A percentile compares a stretch with the other conserved stretches of the same genome.
These are phyloP conservation scores for Gryganskiella cystojenkinii DNA, from an alignment of 192 early-diverging fungal genomes.

Conservation along the genomic window DNA sequence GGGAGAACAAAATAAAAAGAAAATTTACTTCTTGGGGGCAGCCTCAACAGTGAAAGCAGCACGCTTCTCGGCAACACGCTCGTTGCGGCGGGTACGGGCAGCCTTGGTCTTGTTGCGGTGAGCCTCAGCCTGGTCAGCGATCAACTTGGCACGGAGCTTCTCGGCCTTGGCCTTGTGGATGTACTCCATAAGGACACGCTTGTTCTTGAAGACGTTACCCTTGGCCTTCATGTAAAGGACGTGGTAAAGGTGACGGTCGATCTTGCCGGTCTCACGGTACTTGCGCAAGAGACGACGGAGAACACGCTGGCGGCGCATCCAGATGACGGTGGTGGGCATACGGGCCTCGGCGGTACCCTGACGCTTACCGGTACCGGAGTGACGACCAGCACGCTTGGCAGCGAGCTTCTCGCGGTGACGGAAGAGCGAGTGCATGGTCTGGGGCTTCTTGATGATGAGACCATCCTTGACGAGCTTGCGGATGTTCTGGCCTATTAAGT, in stretches of 20 bases:
- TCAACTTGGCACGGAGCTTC: slow-evolving; percentile 88
- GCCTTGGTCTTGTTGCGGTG: slow-evolving; percentile 95
- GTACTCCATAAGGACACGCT: slow-evolving; percentile 98
- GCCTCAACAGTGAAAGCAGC: slow-evolving; percentile 69
- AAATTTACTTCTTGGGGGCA: slow-evolving; percentile 47
- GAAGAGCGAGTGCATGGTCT: slow-evolving; percentile 89
- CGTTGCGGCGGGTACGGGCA: slow-evolving; percentile 89
- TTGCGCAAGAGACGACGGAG: slow-evolving; percentile 93
- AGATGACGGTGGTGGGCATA: slow-evolving; percentile 94
- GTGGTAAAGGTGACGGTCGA: slow-evolving; percentile 98
- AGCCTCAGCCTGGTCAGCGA: slow-evolving; percentile 96
- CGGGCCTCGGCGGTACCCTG: slow-evolving; percentile 97
- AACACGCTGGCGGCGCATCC: slow-evolving; percentile 98
- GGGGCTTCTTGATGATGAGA: slow-evolving; percentile 95
- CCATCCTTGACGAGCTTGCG: slow-evolving; percentile 98
- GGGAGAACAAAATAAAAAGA: slow-evolving; percentile 8
- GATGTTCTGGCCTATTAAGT: slow-evolving; percentile 84
- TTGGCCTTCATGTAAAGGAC: slow-evolving; percentile 95
- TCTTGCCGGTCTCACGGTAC: slow-evolving; percentile 97
- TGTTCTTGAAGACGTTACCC: slow-evolving; percentile 99
- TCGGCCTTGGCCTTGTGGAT: slow-evolving; percentile 99
- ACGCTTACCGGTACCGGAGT: slow-evolving; percentile 93
- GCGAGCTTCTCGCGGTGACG: slow-evolving; percentile 90
- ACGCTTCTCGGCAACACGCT: slow-evolving; percentile 90
- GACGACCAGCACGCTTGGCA: slow-evolving; percentile 97